Evolutionary conservation across 805 yeast genomes (phyloP).

Genomic region (Priceomyces haplophilus): DNA sequence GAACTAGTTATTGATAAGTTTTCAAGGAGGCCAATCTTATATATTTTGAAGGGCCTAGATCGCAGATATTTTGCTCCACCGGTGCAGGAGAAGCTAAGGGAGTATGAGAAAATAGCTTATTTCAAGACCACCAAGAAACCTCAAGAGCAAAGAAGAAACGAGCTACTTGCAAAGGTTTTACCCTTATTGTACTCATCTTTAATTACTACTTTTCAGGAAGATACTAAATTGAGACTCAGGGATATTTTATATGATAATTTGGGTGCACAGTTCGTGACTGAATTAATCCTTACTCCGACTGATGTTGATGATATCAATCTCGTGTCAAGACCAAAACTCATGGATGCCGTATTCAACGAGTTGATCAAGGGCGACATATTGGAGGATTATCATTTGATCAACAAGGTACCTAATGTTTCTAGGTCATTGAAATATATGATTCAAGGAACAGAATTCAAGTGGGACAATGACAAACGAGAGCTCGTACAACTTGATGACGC

Average conservation of each 20-base stretch:
- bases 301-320: constrained; percentile 39
- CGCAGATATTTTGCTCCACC: constrained; percentile 79
- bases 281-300: constrained; percentile 50
- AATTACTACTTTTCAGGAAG: constrained; percentile 23
- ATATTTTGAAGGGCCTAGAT: constrained; percentile 72
- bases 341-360: constrained; percentile 55
- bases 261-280: constrained; percentile 81
- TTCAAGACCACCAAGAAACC: constrained; percentile 81
- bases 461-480: constrained; percentile 47
- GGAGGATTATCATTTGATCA: constrained; percentile 65
- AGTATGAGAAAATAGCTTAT: constrained; percentile 55
- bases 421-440: constrained; percentile 73
- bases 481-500: constrained; percentile 39
- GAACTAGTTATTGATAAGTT: constrained; percentile 65
- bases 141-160: constrained; percentile 67
- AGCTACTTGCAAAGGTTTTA: constrained; percentile 60
- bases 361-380: constrained; percentile 62
- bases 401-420: constrained; percentile 63
- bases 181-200: constrained; percentile 63
- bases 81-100: constrained; percentile 55
- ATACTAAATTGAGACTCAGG: constrained; percentile 43
- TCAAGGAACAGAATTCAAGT: constrained; percentile 83
- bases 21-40: constrained; percentile 86
- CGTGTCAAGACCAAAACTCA: constrained; percentile 44
- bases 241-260: constrained; percentile 60